These are phyloP conservation scores for Amoeboradix gromovi DNA, from an alignment of 371 early-diverging fungal genomes.

Conservation along the genomic window DNA sequence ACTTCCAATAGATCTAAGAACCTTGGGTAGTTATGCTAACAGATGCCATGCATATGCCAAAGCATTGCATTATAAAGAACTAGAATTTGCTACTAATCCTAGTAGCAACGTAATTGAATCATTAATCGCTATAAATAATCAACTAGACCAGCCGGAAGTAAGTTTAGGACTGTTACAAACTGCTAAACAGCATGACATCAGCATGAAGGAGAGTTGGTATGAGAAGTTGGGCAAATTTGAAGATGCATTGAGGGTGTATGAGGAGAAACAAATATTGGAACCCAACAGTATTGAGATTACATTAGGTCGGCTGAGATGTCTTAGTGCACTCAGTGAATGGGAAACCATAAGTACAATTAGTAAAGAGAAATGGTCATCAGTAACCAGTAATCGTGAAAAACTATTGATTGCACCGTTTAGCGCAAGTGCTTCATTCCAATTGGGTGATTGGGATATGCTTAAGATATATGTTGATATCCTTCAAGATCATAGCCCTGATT, in stretches of 20 bases:
- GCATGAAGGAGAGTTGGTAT: slow-evolving; percentile 72
- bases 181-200: slow-evolving; percentile 53
- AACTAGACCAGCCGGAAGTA: slow-evolving; percentile 78
- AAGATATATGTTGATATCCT: slow-evolving; percentile 56
- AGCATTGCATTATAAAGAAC: slow-evolving; percentile 75
- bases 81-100: slow-evolving; percentile 62
- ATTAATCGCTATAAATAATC: slow-evolving; percentile 76
- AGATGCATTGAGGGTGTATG: slow-evolving; percentile 66
- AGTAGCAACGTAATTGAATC: slow-evolving; percentile 58
- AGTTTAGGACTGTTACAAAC: slow-evolving; percentile 73
- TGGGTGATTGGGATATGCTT: slow-evolving; percentile 66
- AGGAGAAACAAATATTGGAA: slow-evolving; percentile 41
- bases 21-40: slow-evolving; percentile 58
- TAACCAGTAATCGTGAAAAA: slow-evolving; percentile 11
- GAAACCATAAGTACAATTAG: slow-evolving; percentile 46
- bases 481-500: slow-evolving; percentile 36
- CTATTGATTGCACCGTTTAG: slow-evolving; percentile 45
- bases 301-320: slow-evolving; percentile 64
- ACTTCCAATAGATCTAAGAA: slow-evolving; percentile 66
- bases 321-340: slow-evolving; percentile 79
- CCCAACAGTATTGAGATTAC: slow-evolving; percentile 40
- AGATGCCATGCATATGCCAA: slow-evolving; percentile 86
- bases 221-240: slow-evolving; percentile 79
- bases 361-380: slow-evolving; percentile 44
- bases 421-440: slow-evolving; percentile 79